Conservation (phyloP, 2,329 filamentous ascomycete species). For the Talaromyces atroroseus region DNA sequence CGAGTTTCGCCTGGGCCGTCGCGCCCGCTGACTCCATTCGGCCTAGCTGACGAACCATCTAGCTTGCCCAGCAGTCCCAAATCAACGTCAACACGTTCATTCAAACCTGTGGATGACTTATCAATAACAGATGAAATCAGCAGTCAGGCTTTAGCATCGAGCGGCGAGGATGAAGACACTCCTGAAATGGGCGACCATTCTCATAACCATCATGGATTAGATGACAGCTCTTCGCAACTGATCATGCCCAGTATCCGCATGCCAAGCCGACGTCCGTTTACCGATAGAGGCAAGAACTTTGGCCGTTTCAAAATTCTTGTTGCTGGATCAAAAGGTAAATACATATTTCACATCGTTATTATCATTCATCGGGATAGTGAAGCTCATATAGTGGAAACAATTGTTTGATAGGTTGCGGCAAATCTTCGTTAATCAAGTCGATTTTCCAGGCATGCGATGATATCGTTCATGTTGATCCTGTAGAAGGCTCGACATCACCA, state of each 20-base stretch:
- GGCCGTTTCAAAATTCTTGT: slow-evolving; percentile 86
- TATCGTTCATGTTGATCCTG: slow-evolving; percentile 84
- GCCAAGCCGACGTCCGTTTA: slow-evolving; percentile 84
- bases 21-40: slow-evolving; percentile 41
- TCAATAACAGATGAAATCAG: slow-evolving; percentile 49
- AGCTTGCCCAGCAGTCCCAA: slow-evolving; percentile 55
- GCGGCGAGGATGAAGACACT: slow-evolving; percentile 48
- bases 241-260: slow-evolving; percentile 96
- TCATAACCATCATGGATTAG: not conserved
- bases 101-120: slow-evolving; percentile 55
- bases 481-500: slow-evolving; percentile 20
- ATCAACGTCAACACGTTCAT: slow-evolving; percentile 54
- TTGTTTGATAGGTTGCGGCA: slow-evolving; percentile 62
- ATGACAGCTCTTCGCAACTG: slow-evolving; percentile 59
- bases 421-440: slow-evolving; percentile 82
- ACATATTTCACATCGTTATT: slow-evolving; percentile 6
- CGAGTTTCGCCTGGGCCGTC: slow-evolving; percentile 25
- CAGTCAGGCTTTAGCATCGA: slow-evolving; percentile 52
- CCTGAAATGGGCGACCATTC: slow-evolving; percentile 16
- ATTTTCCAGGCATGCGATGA: slow-evolving; percentile 83
- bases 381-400: not conserved
- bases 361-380: not conserved
- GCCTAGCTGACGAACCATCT: slow-evolving; percentile 40
- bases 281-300: slow-evolving; percentile 73
- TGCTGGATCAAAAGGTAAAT: slow-evolving; percentile 66